phyloP scores from a whole-genome alignment of 768 basidiomycete species.

The Amyloporia xantha region DNA sequence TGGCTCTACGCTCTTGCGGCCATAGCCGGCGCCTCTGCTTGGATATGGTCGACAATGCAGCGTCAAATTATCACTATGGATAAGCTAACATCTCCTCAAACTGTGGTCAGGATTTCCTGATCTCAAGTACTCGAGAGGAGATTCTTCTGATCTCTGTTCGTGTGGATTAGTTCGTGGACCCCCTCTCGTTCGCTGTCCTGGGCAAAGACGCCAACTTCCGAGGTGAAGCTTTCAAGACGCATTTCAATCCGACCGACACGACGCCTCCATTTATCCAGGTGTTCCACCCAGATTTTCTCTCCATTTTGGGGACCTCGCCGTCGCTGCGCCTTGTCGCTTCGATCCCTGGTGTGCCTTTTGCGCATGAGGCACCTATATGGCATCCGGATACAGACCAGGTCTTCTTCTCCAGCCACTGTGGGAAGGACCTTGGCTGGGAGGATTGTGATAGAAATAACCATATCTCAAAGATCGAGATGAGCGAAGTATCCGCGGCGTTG shows the following conservation, averaged over 20 bases:
- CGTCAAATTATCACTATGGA: neutral
- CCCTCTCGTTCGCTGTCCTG: constrained; percentile 45
- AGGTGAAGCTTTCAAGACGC: constrained; percentile 24
- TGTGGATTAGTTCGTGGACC: constrained; percentile 41
- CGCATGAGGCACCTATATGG: constrained; percentile 76
- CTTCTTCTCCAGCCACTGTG: constrained; percentile 66
- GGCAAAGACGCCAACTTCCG: constrained; percentile 35
- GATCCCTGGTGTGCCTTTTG: constrained; percentile 58
- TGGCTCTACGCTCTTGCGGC: neutral
- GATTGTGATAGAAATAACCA: constrained; percentile 58
- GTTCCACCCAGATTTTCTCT: constrained; percentile 48
- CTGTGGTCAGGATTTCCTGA: constrained; percentile 8
- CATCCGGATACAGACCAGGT: constrained; percentile 57
- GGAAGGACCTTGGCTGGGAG: constrained; percentile 55
- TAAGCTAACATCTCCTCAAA: constrained; percentile 2
- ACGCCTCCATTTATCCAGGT: constrained; percentile 53
- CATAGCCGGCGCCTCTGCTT: neutral
- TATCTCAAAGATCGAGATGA: constrained; percentile 56
- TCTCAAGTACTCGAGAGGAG: neutral
- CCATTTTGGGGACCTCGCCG: constrained; percentile 50
- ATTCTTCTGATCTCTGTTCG: neutral
- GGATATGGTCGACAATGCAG: neutral
- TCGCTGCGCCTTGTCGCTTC: constrained; percentile 54
- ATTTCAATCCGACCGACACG: constrained; percentile 57
- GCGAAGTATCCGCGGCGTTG: constrained; percentile 44